phyloP scores from a whole-genome alignment of 345 rosid genomes.

The Rhodamnia argentea region DNA sequence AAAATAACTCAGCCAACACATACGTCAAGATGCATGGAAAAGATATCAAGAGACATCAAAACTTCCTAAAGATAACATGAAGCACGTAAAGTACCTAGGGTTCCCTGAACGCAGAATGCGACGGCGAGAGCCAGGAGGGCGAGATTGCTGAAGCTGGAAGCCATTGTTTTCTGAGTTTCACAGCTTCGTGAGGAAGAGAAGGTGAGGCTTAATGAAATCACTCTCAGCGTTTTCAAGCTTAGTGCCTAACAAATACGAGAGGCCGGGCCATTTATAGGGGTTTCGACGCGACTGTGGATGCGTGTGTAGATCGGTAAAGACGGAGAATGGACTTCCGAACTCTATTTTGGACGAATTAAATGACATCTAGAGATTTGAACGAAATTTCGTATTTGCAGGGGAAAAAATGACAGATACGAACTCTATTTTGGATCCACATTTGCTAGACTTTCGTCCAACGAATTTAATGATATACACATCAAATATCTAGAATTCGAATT shows the following conservation, averaged over 20 bases:
- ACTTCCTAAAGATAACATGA: background rate
- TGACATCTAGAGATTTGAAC: too few species aligned
- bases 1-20: background rate
- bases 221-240: background rate
- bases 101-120: background rate
- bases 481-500: background rate
- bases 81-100: background rate
- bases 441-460: background rate
- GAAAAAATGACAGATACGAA: background rate
- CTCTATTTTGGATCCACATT: background rate
- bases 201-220: background rate
- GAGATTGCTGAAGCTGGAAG: background rate
- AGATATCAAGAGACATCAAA: background rate
- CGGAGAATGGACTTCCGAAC: background rate
- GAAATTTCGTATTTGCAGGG: too few species aligned
- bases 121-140: background rate
- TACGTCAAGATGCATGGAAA: background rate
- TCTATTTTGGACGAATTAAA: background rate
- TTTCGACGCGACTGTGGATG: background rate
- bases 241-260: background rate
- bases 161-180: background rate
- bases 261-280: background rate
- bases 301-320: background rate
- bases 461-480: background rate
- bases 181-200: background rate